phyloP scores from a whole-genome alignment of 306 rosid genomes.

The Sicyos baderoa region DNA sequence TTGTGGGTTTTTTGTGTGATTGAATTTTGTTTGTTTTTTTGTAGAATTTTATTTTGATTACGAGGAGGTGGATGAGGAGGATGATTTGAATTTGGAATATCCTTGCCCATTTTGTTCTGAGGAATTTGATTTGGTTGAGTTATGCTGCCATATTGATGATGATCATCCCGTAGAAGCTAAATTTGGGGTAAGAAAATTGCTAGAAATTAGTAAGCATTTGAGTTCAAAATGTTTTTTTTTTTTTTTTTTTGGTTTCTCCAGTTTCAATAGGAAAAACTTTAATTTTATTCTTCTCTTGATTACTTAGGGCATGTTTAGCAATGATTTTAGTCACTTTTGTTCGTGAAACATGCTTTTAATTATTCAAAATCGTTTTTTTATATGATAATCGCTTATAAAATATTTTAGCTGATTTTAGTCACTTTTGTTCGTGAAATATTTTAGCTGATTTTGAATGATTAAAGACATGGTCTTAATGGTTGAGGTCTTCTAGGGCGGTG shows the following conservation, averaged over 20 bases:
- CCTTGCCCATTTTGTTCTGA: slow-evolving; percentile 60
- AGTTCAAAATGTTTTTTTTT: neutral
- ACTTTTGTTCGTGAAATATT: too few species aligned
- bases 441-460: too few species aligned
- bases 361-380: too few species aligned
- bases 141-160: slow-evolving; percentile 55
- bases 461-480: too few species aligned
- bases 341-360: too few species aligned
- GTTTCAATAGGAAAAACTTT: neutral
- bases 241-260: neutral
- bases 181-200: slow-evolving; percentile 41
- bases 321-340: too few species aligned
- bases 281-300: neutral
- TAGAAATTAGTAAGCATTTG: neutral
- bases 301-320: too few species aligned
- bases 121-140: slow-evolving; percentile 54
- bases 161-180: slow-evolving; percentile 49
- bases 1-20: neutral
- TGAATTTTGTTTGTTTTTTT: slow-evolving; percentile 16
- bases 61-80: slow-evolving; percentile 51
- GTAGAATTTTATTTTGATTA: slow-evolving; percentile 52
- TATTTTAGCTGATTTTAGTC: too few species aligned
- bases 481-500: too few species aligned
- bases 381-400: too few species aligned
- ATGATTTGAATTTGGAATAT: slow-evolving; percentile 39